A percentile compares a stretch with the other conserved stretches of the same genome.
Evolutionary conservation across 257 asterid genomes (phyloP).

Genomic region (Scutellaria barbata): DNA sequence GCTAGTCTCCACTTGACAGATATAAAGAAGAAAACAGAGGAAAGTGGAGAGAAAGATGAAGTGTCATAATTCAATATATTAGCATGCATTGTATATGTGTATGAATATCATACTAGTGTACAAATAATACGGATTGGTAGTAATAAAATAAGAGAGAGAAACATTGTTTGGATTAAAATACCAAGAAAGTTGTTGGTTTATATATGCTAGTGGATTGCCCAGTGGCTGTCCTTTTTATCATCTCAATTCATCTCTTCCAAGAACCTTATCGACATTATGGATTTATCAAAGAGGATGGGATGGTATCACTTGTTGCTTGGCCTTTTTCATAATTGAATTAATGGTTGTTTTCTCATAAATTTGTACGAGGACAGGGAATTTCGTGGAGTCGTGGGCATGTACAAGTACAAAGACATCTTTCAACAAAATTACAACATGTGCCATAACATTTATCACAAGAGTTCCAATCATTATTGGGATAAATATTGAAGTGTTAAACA

Average conservation of each 20-base stretch:
- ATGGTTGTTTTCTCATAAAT: slow-evolving; percentile 6
- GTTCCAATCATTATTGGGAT: no score
- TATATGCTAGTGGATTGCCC: slow-evolving; percentile 12
- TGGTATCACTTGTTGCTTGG: slow-evolving; percentile 27
- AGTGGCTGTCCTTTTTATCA: slow-evolving; percentile 22
- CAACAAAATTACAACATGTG: no score
- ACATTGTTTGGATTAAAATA: no score
- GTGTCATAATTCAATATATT: no score
- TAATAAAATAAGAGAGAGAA: no score
- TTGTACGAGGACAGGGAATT: not conserved
- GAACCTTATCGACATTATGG: slow-evolving; percentile 30
- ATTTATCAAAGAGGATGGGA: slow-evolving; percentile 17
- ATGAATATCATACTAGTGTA: no score
- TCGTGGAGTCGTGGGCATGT: not conserved
- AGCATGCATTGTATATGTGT: no score
- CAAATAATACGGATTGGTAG: no score
- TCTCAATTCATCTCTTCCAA: not conserved
- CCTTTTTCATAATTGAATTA: slow-evolving; percentile 20
- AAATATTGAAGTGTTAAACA: no score
- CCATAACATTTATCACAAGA: no score
- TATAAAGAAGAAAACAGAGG: not conserved
- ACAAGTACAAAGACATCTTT: no score
- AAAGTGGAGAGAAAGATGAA: slow-evolving; percentile 14
- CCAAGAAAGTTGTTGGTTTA: not conserved
- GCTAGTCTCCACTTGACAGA: slow-evolving; percentile 8